phyloP scores from a whole-genome alignment of 1,284 basidiomycete genomes.

The Amylostereum chailletii region DNA sequence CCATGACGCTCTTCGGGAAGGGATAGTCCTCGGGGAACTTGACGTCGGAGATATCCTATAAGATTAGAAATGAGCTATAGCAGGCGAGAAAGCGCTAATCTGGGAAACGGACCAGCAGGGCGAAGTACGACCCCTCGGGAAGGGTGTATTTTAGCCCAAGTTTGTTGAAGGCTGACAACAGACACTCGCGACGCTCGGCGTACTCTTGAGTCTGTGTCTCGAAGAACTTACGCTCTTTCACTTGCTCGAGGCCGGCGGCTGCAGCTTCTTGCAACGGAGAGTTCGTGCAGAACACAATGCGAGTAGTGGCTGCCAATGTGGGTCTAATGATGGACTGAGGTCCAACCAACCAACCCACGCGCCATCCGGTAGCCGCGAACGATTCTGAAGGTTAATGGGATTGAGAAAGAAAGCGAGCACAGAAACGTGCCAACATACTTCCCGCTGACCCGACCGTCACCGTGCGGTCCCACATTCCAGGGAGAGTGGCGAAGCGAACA shows the following conservation, averaged over 20 bases:
- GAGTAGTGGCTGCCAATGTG: constrained; percentile 83
- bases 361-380: constrained; percentile 98
- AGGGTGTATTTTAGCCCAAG: constrained; percentile 83
- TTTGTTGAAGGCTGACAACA: constrained; percentile 75
- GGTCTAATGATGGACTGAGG: constrained; percentile 79
- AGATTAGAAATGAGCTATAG: neutral
- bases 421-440: constrained; percentile 35
- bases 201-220: constrained; percentile 76
- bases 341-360: constrained; percentile 94
- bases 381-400: constrained; percentile 50
- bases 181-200: constrained; percentile 65
- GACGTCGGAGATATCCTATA: constrained; percentile 75
- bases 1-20: constrained; percentile 69
- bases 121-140: constrained; percentile 87
- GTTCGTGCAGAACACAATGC: constrained; percentile 94
- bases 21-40: constrained; percentile 80
- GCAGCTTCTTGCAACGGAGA: constrained; percentile 89
- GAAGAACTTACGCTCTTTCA: constrained; percentile 70
- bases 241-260: constrained; percentile 80
- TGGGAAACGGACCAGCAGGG: constrained; percentile 58
- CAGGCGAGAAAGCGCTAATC: too few relatives aligned
- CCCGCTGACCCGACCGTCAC: constrained; percentile 78
- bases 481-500: constrained; percentile 83
- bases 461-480: constrained; percentile 98
- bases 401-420: constrained; percentile 1